Percentiles rank a stretch among this genome's conserved stretches.
These are phyloP conservation scores for Salvia splendens DNA, from an alignment of 257 asterid species.

Conservation along the genomic window DNA sequence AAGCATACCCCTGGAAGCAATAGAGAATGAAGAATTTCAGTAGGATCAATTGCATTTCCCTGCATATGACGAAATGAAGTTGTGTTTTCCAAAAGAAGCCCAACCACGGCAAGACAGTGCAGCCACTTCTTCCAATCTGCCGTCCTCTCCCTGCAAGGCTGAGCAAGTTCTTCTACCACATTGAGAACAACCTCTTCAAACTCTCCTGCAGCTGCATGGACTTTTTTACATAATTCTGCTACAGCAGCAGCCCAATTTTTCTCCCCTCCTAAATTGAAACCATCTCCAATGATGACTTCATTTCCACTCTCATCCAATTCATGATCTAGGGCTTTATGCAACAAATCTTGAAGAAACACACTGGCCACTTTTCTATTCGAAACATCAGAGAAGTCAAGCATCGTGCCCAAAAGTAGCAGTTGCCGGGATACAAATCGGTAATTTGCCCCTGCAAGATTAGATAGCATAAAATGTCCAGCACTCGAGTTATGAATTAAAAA, in stretches of 20 bases:
- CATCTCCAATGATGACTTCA: slow-evolving; percentile 79
- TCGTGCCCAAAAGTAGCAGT: slow-evolving; percentile 77
- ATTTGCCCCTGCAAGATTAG: slow-evolving; percentile 66
- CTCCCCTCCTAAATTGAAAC: slow-evolving; percentile 93
- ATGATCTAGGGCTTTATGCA: slow-evolving; percentile 68
- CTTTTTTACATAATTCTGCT: slow-evolving; percentile 71
- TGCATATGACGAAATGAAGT: slow-evolving; percentile 69
- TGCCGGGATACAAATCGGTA: slow-evolving; percentile 85
- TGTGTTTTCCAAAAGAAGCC: slow-evolving; percentile 77
- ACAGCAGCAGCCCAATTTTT: slow-evolving; percentile 93
- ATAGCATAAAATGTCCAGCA: slow-evolving; percentile 22
- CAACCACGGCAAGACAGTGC: slow-evolving; percentile 82
- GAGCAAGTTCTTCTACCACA: slow-evolving; percentile 84
- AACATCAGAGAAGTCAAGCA: slow-evolving; percentile 89
- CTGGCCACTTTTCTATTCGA: slow-evolving; percentile 84
- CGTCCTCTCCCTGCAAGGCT: slow-evolving; percentile 93
- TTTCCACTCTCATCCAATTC: slow-evolving; percentile 80
- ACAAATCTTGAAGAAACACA: slow-evolving; percentile 70
- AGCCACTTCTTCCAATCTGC: slow-evolving; percentile 88
- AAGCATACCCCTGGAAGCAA: slow-evolving; percentile 91
- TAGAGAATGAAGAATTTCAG: slow-evolving; percentile 73
- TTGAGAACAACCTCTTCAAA: slow-evolving; percentile 73
- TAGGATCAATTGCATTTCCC: slow-evolving; percentile 71
- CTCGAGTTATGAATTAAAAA: not conserved
- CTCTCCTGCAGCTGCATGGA: slow-evolving; percentile 81